phyloP scores from a whole-genome alignment of 2,329 filamentous ascomycete species.

The Pseudocercospora ulei region DNA sequence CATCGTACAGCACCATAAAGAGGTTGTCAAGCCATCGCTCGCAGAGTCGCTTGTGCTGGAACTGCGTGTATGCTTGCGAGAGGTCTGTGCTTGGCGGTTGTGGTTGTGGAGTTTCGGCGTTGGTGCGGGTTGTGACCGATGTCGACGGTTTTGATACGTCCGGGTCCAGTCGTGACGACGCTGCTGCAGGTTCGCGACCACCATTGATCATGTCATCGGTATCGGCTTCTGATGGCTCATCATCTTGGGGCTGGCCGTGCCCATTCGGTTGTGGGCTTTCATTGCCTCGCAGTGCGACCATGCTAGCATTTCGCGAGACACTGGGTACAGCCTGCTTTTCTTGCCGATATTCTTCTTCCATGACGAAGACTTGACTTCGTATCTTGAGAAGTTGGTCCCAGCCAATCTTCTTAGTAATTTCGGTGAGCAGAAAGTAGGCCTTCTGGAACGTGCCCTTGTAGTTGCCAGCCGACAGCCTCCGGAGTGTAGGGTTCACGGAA shows the following conservation, averaged over 20 bases:
- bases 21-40: constrained; percentile 97
- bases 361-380: constrained; percentile 93
- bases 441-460: constrained; percentile 95
- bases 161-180: constrained; percentile 29
- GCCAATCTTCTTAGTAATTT: constrained; percentile 91
- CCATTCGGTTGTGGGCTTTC: constrained; percentile 46
- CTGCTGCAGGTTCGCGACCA: constrained; percentile 28
- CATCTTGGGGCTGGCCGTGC: constrained; percentile 35
- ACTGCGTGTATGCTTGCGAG: constrained; percentile 67
- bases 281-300: constrained; percentile 63
- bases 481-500: constrained; percentile 73
- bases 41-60: constrained; percentile 94
- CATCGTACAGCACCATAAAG: constrained; percentile 98
- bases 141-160: constrained; percentile 33
- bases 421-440: constrained; percentile 85
- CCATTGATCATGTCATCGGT: constrained; percentile 29
- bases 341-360: constrained; percentile 95
- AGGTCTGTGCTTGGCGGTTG: constrained; percentile 41
- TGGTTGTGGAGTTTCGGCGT: constrained; percentile 29
- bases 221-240: constrained; percentile 32
- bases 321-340: constrained; percentile 57
- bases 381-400: constrained; percentile 96
- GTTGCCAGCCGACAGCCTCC: constrained; percentile 73
- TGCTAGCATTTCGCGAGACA: constrained; percentile 60
- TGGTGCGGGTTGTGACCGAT: constrained; percentile 31